Evolutionary conservation across 495 filamentous ascomycete genomes (phyloP).

Genomic region (Articulospora tetracladia): DNA sequence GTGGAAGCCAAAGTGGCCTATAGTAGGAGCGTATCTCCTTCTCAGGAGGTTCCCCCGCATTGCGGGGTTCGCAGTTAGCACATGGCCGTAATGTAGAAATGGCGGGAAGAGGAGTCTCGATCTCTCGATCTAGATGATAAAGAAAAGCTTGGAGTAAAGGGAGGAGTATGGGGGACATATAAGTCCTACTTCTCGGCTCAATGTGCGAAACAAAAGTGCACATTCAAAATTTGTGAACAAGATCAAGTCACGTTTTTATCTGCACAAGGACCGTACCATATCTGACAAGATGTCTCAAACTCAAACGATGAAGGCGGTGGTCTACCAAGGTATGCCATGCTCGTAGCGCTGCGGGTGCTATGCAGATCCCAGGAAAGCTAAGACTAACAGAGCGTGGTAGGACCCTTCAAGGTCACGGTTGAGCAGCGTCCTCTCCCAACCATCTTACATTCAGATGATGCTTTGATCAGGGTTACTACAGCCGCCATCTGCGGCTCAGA

Average conservation of each 20-base stretch:
- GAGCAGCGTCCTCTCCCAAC: conserved; percentile 43
- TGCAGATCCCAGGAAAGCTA: not conserved
- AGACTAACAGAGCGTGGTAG: conserved; percentile 3
- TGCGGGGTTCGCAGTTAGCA: not conserved
- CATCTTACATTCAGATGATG: conserved; percentile 50
- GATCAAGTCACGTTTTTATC: too few species aligned
- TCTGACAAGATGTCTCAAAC: conserved; percentile 17
- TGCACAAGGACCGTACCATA: too few species aligned
- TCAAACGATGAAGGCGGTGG: conserved; percentile 18
- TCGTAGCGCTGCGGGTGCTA: not conserved
- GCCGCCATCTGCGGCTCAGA: conserved; percentile 49
- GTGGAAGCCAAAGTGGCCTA: not conserved
- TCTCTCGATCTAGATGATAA: too few species aligned
- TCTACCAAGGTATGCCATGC: conserved; percentile 14
- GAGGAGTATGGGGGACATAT: too few species aligned
- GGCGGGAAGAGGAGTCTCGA: not conserved
- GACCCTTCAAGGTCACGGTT: conserved; percentile 19
- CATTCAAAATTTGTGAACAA: too few species aligned
- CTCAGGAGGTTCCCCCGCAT: not conserved
- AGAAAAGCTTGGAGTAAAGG: too few species aligned
- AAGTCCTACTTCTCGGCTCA: not conserved
- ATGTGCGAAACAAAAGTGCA: too few species aligned
- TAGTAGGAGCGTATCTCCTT: too few species aligned
- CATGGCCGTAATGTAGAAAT: not conserved
- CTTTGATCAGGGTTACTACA: conserved; percentile 54